Evolutionary conservation across 164 flowering plant species (phyloP), one percentile per base, ranked within the genome.

Genomic region (Umbilicus rupestris): DNA sequence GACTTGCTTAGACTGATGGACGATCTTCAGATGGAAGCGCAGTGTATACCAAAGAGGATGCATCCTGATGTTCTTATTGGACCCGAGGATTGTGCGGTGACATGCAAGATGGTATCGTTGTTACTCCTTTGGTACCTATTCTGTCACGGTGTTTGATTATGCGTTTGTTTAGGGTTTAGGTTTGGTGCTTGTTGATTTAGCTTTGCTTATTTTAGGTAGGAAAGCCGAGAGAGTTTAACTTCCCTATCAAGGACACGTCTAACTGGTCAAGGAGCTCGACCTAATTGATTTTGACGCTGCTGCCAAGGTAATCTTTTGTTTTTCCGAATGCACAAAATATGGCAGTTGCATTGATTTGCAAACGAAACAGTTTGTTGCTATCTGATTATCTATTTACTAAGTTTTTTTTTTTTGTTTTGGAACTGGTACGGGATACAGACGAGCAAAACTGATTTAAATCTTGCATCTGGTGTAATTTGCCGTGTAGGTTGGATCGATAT

Each of bases 11-110:
- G 73, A 59, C 87, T 87, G 49, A 86, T 83, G 1, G 96, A 89
- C 73, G 82, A 86, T 75, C 95, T 93, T 70, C 98, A 93, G 70
- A 77, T 50, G 49, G 96, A 86, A 84, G 97, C 97, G 41, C 97
- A 86, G 57, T 79, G 81, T 72, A 86, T 93, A 68, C 97, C 98
- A 22, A 93, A 93, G 74, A 86, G 82, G 86, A 83, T 91, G 29
- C 97, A 93, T 78, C 96, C 98, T 33, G 88, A 85, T 77, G 96
- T 85, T 73, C 98, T 97, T 1, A 72, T 84, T 6, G 97, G 98
- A 57, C 92, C 88, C 59, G 97, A 94, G 70, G 92, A 90, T 67
- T 77, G 81, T 69, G 85, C 89, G 22, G 68, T 79, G 39, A 44
- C 87, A 47, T 84, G 87, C 74, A 94, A 83, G 70, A 78, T 70